Evolutionary conservation across 208 protist genomes (phyloP).

Genomic region (Wallacemonas sp.): DNA sequence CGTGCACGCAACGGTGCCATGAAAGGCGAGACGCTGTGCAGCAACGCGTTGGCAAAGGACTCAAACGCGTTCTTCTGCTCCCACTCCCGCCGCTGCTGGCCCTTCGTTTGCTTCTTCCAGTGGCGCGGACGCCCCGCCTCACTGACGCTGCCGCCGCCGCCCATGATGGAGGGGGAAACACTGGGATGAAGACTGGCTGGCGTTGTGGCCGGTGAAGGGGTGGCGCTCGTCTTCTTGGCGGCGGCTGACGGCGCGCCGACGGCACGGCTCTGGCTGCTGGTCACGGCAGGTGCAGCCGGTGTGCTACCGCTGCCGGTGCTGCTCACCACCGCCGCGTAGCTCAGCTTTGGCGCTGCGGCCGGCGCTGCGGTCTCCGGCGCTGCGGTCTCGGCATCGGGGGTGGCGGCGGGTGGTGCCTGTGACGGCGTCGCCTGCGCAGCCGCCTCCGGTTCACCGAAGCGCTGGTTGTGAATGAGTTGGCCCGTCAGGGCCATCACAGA

Average conservation of each 20-base stretch:
- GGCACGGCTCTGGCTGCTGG: too few relatives aligned
- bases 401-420: neutral
- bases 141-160: neutral
- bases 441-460: constrained; percentile 36
- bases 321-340: constrained; percentile 5
- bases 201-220: too few relatives aligned
- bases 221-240: too few relatives aligned
- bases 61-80: constrained; percentile 88
- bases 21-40: constrained; percentile 85
- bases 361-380: neutral
- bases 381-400: neutral
- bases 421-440: constrained; percentile 7
- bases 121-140: constrained; percentile 25
- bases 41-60: constrained; percentile 80
- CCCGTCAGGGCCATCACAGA: constrained; percentile 71
- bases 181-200: too few relatives aligned
- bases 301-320: too few relatives aligned
- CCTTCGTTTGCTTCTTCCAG: constrained; percentile 86
- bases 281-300: too few relatives aligned
- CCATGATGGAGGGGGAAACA: neutral
- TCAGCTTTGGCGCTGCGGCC: constrained; percentile 3
- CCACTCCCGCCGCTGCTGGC: constrained; percentile 75
- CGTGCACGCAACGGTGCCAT: constrained; percentile 76
- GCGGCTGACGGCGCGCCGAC: too few relatives aligned
- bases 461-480: constrained; percentile 62